Conservation (phyloP, 371 early-diverging fungal species). For the Fennellomyces sp. region DNA sequence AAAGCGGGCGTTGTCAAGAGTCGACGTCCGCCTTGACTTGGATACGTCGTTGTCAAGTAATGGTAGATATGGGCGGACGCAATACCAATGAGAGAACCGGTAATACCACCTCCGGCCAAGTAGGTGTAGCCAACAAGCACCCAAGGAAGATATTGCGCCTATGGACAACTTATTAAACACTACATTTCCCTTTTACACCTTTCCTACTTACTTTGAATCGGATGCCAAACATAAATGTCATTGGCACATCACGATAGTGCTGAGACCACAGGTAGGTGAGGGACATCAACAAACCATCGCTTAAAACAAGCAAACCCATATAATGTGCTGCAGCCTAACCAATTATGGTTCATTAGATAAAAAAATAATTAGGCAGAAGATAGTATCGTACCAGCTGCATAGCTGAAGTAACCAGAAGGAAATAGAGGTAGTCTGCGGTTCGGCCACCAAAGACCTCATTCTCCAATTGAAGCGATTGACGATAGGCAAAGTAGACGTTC, state of each 20-base stretch:
- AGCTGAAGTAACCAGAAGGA: slow-evolving; percentile 58
- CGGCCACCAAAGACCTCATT: slow-evolving; percentile 66
- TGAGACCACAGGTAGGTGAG: slow-evolving; percentile 81
- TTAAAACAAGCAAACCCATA: slow-evolving; percentile 23
- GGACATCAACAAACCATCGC: slow-evolving; percentile 64
- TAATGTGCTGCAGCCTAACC: slow-evolving; percentile 25
- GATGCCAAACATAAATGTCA: slow-evolving; percentile 84
- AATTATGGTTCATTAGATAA: background rate
- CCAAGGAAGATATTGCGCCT: slow-evolving; percentile 78
- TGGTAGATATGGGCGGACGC: slow-evolving; percentile 60
- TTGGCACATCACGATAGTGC: slow-evolving; percentile 62
- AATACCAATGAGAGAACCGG: slow-evolving; percentile 39
- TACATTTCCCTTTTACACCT: slow-evolving; percentile 1
- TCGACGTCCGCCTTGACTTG: slow-evolving; percentile 58
- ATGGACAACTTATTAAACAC: no score
- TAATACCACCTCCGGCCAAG: slow-evolving; percentile 21
- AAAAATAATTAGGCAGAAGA: background rate
- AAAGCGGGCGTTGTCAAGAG: slow-evolving; percentile 57
- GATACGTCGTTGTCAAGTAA: slow-evolving; percentile 55
- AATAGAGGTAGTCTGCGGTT: slow-evolving; percentile 84
- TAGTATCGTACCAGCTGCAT: slow-evolving; percentile 30
- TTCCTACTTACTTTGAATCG: slow-evolving; percentile 69
- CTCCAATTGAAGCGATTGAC: slow-evolving; percentile 76
- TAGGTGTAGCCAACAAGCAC: slow-evolving; percentile 63
- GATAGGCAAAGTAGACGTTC: slow-evolving; percentile 74